phyloP scores from a whole-genome alignment of 306 rosid genomes.

The Vicia faba region DNA sequence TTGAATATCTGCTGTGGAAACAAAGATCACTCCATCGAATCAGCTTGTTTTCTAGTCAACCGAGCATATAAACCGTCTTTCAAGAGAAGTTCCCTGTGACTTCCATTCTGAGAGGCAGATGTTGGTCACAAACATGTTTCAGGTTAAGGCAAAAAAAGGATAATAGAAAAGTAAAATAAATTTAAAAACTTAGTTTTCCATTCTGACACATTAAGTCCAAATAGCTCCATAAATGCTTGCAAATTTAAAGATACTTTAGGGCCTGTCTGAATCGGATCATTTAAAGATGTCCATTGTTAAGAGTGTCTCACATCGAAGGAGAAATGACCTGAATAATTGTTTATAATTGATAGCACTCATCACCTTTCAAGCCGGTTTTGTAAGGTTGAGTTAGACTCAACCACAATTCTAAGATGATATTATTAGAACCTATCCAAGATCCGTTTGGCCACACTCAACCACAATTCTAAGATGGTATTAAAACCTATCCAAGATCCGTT shows the following conservation, averaged over 20 bases:
- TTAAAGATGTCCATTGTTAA: too few relatives aligned
- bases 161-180: background rate
- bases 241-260: background rate
- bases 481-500: too few relatives aligned
- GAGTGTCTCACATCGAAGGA: too few relatives aligned
- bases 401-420: too few relatives aligned
- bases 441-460: too few relatives aligned
- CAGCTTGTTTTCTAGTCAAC: slow-evolving; percentile 77
- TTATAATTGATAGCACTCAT: too few relatives aligned
- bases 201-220: slow-evolving; percentile 7
- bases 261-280: too few relatives aligned
- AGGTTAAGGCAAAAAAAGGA: background rate
- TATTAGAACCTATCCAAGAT: too few relatives aligned
- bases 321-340: too few relatives aligned
- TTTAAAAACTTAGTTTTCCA: slow-evolving; percentile 12
- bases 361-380: too few relatives aligned
- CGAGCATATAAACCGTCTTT: slow-evolving; percentile 82
- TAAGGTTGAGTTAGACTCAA: too few relatives aligned
- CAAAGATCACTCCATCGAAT: slow-evolving; percentile 62
- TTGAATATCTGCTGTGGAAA: slow-evolving; percentile 13
- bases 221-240: slow-evolving; percentile 24
- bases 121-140: slow-evolving; percentile 19
- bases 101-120: slow-evolving; percentile 61
- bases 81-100: slow-evolving; percentile 76
- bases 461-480: too few relatives aligned